Percentiles rank a stretch among this genome's conserved stretches.
Conservation (phyloP, 352 stramenopile species). For the Phytopythium cucurbitacearum region DNA sequence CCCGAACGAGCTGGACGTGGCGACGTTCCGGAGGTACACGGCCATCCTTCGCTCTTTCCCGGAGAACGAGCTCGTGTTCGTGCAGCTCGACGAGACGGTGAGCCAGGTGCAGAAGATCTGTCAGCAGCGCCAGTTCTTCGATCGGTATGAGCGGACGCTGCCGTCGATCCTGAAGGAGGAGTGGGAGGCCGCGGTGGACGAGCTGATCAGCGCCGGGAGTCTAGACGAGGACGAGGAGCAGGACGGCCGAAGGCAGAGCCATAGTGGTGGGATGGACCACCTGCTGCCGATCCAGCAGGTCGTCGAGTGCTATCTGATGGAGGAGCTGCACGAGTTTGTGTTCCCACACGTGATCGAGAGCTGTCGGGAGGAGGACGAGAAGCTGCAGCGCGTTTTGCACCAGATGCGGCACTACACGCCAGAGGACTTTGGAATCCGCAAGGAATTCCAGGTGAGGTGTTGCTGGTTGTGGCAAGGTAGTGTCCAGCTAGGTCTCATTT, state of each 20-base stretch:
- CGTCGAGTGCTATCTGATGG: slow-evolving; percentile 80
- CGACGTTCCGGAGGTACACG: slow-evolving; percentile 67
- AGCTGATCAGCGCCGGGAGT: slow-evolving; percentile 41
- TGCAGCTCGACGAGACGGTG: slow-evolving; percentile 59
- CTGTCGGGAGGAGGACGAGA: slow-evolving; percentile 41
- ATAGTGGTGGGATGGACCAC: slow-evolving; percentile 24
- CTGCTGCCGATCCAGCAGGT: slow-evolving; percentile 72
- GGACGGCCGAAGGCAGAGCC: neutral
- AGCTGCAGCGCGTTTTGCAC: slow-evolving; percentile 35
- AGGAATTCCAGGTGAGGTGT: slow-evolving; percentile 57
- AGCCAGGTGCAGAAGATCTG: slow-evolving; percentile 59
- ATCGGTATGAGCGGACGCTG: slow-evolving; percentile 41
- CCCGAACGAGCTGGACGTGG: slow-evolving; percentile 66
- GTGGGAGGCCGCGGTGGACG: slow-evolving; percentile 52
- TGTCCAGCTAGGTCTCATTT: neutral
- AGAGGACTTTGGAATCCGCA: slow-evolving; percentile 60
- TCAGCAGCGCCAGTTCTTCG: slow-evolving; percentile 33
- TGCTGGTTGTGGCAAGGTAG: neutral
- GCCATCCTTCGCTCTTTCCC: slow-evolving; percentile 73
- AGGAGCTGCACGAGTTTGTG: slow-evolving; percentile 52
- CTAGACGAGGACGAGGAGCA: slow-evolving; percentile 29
- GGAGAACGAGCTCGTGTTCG: slow-evolving; percentile 72
- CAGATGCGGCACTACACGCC: slow-evolving; percentile 59
- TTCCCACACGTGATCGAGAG: slow-evolving; percentile 47
- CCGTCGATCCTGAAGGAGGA: slow-evolving; percentile 42